Conservation (phyloP, 2,329 filamentous ascomycete species). For the Diaporthe vexans region DNA sequence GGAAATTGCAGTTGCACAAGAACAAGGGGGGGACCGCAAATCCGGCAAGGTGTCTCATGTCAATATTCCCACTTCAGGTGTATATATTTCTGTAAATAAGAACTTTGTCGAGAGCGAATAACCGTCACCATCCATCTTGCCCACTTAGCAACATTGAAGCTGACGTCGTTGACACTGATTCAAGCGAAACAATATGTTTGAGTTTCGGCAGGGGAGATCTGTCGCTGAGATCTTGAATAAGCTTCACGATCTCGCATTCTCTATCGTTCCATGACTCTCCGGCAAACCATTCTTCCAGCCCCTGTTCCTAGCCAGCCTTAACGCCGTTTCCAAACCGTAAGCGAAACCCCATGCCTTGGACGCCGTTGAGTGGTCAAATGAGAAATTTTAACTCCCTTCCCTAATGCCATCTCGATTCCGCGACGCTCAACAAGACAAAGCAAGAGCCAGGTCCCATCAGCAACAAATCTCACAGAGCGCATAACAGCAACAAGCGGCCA, state of each 20-base stretch:
- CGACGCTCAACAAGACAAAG: background rate
- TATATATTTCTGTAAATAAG: slow-evolving; percentile 18
- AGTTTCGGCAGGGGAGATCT: slow-evolving; percentile 6
- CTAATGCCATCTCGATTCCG: background rate
- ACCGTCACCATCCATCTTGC: background rate
- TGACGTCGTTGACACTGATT: slow-evolving; percentile 1
- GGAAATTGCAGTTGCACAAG: no score
- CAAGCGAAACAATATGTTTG: background rate
- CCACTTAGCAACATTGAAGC: background rate
- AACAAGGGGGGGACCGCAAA: background rate
- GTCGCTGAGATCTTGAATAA: background rate
- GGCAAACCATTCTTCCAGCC: slow-evolving; percentile 4
- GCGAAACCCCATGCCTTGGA: background rate
- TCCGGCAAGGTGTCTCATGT: background rate
- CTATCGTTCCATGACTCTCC: background rate
- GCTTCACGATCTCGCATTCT: slow-evolving; percentile 7
- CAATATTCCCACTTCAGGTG: slow-evolving; percentile 4
- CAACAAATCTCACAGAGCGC: slow-evolving; percentile 26
- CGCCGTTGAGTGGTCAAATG: background rate
- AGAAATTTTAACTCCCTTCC: no score
- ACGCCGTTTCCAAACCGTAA: slow-evolving; percentile 7
- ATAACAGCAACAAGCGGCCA: slow-evolving; percentile 26
- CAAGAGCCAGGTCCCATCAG: background rate
- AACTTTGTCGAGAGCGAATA: no score
- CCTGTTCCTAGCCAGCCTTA: background rate